A percentile compares a stretch with the other conserved stretches of the same genome.
phyloP scores from a whole-genome alignment of 148 eudicot genomes.

The Talinum fruticosum region DNA sequence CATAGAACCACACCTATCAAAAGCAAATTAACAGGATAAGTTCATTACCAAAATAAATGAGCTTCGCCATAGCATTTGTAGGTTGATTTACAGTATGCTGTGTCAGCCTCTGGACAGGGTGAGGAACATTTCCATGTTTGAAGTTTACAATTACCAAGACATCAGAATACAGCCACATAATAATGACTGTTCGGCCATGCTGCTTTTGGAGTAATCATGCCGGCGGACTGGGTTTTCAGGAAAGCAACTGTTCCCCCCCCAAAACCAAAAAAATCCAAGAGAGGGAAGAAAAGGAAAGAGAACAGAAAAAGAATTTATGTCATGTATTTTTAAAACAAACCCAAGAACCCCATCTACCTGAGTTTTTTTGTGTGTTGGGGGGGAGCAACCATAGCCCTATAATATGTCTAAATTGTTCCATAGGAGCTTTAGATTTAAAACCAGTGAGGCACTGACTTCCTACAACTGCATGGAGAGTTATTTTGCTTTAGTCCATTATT shows the following conservation, averaged over 20 bases:
- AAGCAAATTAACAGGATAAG: not conserved
- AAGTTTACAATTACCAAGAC: not conserved
- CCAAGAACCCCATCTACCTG: no score
- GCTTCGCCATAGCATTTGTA: not conserved
- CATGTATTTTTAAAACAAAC: not conserved
- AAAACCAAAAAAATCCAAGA: not conserved
- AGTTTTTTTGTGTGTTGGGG: no score
- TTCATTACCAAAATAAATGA: not conserved
- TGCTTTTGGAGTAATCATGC: not conserved
- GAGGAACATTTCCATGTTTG: not conserved
- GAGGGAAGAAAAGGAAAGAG: not conserved
- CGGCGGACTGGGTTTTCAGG: not conserved
- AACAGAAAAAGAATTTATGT: not conserved
- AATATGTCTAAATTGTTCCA: no score
- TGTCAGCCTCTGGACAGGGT: not conserved
- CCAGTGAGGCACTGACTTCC: no score
- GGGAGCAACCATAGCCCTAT: no score
- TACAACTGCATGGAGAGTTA: no score
- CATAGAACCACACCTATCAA: constrained; percentile 22
- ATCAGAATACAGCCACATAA: no score
- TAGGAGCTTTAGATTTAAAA: no score
- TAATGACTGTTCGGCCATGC: not conserved
- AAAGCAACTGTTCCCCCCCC: not conserved
- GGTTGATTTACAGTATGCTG: not conserved
- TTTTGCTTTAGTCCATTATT: no score